Base-by-base conservation (phyloP, 768 basidiomycete species). In the Trametes cubensis region DNA sequence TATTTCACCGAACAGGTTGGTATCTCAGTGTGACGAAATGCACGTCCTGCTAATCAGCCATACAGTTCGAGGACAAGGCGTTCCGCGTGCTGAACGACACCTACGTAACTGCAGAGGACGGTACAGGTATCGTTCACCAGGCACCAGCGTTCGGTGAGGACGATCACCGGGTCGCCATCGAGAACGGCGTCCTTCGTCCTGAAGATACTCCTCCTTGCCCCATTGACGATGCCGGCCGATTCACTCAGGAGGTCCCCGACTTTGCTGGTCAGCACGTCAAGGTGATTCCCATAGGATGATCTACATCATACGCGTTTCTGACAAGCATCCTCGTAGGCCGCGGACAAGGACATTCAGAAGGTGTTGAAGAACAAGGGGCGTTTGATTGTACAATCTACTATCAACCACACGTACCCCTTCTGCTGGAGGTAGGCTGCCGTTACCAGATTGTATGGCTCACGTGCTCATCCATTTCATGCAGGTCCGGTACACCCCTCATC, bases 61-160 rank as follows among this genome's bases (percentile, higher is more conserved):
- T 58, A 39, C 54, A 98, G 95, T 98, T 85, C 72, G 90, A 92
- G 71, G 94, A 95, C 72, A 86, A 84, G 67, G 96, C 94, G 0
- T 98, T 96, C 80, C 77, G 89, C 58, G 94, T 99, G 17, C 74
- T 99, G 15, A 82, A 84, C 21, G 97, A 99, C 70, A 88, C 88
- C 0, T 99, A 99, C 73, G 96, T 99, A 50, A 96, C 94, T 4
- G 90, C 89, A 67, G 83, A 86, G 17, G 92, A 94, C 62, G 97
- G 97, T 71, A 99, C 97, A 28, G 97, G 97, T 69, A 95, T 98
- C 70, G 97, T 99, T 30, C 97, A 99, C 74, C 97, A 99, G 77
- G 94, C 97, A 2, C 97, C 97, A 2, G 95, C 90, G 0, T 98
- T 97, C 70, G 97, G 97, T 79, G 96, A 98, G 73, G 97, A 99